Conservation (phyloP, 2,329 filamentous ascomycete species). For the Fonsecaea multimorphosa region DNA sequence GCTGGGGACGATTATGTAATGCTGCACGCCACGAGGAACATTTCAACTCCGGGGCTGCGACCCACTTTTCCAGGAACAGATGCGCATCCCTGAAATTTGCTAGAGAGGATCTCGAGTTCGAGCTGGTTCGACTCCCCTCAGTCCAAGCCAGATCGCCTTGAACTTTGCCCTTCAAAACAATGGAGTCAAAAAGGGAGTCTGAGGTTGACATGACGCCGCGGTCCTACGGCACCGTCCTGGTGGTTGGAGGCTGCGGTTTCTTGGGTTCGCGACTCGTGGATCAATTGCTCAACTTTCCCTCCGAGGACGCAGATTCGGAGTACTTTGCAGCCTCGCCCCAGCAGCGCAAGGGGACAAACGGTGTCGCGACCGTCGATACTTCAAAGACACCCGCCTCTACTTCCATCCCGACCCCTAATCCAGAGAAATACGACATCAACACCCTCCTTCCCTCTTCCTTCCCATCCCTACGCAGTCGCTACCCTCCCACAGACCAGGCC, state of each 20-base stretch:
- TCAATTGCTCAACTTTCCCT: constrained; percentile 68
- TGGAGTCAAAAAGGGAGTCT: constrained; percentile 13
- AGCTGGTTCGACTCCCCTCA: neutral
- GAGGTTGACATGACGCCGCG: constrained; percentile 41
- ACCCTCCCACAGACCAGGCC: constrained; percentile 52
- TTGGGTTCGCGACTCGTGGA: constrained; percentile 82
- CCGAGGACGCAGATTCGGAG: constrained; percentile 42
- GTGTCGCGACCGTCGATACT: constrained; percentile 44
- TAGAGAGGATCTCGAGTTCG: neutral
- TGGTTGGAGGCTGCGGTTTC: constrained; percentile 85
- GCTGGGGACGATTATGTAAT: neutral
- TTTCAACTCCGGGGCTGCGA: constrained; percentile 9
- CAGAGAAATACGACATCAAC: constrained; percentile 32
- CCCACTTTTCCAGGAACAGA: constrained; percentile 31
- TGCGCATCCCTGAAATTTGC: neutral
- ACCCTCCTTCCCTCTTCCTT: constrained; percentile 47
- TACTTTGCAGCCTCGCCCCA: constrained; percentile 8
- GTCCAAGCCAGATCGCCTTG: neutral
- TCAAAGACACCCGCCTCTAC: neutral
- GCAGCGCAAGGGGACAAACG: constrained; percentile 25
- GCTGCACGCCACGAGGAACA: constrained; percentile 26
- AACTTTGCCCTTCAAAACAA: neutral
- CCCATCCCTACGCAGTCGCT: constrained; percentile 48
- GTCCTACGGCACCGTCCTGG: constrained; percentile 71
- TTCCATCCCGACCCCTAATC: constrained; percentile 44